Percentiles rank a stretch among this genome's conserved stretches.
These are phyloP conservation scores for Fusarium chuoi DNA, from an alignment of 2,329 filamentous ascomycete genomes.

Conservation along the genomic window DNA sequence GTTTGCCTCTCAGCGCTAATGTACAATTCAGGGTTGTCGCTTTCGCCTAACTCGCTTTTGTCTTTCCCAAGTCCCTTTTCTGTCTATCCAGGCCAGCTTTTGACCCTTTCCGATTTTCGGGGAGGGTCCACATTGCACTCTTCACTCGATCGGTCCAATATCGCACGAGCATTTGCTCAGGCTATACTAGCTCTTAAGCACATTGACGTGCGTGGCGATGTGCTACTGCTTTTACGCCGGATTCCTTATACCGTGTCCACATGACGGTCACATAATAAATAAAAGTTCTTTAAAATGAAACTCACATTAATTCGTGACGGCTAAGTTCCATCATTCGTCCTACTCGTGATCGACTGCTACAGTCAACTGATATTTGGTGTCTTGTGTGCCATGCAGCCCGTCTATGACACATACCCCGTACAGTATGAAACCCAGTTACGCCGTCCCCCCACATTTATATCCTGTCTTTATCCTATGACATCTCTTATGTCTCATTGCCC, in stretches of 20 bases:
- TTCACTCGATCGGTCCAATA: background rate
- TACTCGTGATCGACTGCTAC: background rate
- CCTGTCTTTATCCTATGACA: too few relatives aligned
- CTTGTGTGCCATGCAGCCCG: background rate
- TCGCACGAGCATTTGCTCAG: background rate
- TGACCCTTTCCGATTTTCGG: too few relatives aligned
- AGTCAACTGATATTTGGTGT: background rate
- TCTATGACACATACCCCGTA: too few relatives aligned
- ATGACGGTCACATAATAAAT: background rate
- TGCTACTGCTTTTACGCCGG: background rate
- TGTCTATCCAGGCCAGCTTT: fast-evolving
- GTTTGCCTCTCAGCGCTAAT: background rate
- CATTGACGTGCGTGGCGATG: background rate
- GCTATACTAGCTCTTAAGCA: background rate
- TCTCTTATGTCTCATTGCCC: too few relatives aligned
- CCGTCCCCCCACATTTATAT: too few relatives aligned
- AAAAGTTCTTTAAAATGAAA: fast-evolving
- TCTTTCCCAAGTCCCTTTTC: background rate
- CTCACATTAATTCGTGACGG: background rate
- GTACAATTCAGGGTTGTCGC: too few relatives aligned
- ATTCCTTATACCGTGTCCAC: background rate
- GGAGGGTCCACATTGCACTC: fast-evolving
- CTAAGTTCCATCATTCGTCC: fast-evolving
- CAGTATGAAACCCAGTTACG: too few relatives aligned
- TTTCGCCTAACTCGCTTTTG: background rate